These are phyloP conservation scores for Calvatia gigantea DNA, from an alignment of 768 basidiomycete genomes.

Conservation along the genomic window DNA sequence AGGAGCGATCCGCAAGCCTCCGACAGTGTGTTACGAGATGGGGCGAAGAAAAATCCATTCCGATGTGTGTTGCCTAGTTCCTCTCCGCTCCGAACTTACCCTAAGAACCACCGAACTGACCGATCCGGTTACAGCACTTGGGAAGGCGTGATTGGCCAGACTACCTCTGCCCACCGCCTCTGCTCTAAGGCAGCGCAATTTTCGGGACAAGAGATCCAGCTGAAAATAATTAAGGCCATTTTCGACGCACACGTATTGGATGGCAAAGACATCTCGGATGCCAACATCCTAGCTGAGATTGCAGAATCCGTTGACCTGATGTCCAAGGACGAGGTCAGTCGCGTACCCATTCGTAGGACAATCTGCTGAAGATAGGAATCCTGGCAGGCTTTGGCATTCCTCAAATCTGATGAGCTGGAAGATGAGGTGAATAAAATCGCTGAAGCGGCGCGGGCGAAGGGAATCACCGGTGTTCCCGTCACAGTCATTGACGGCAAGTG, in stretches of 20 bases:
- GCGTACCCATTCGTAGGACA: not conserved
- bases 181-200: constrained; percentile 62
- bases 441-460: constrained; percentile 56
- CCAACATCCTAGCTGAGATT: constrained; percentile 52
- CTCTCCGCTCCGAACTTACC: not conserved
- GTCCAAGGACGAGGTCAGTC: constrained; percentile 54
- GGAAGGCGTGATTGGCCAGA: constrained; percentile 58
- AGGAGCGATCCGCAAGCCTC: constrained; percentile 41
- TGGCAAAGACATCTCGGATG: constrained; percentile 58
- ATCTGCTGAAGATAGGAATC: not conserved
- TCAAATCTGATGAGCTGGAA: constrained; percentile 61
- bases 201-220: constrained; percentile 59
- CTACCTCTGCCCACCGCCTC: constrained; percentile 70
- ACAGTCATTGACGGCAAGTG: constrained; percentile 77
- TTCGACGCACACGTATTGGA: constrained; percentile 70
- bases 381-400: constrained; percentile 56
- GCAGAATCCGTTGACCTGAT: constrained; percentile 57
- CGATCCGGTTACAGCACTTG: constrained; percentile 41
- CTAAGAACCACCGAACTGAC: not conserved
- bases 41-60: constrained; percentile 53
- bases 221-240: constrained; percentile 50
- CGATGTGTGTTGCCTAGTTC: constrained; percentile 37
- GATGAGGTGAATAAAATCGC: constrained; percentile 63
- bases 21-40: constrained; percentile 44
- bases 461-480: constrained; percentile 78